Percentiles rank a stretch among this genome's conserved stretches.
phyloP scores from a whole-genome alignment of 169 alveolate species.

The Cystoisospora suis region DNA sequence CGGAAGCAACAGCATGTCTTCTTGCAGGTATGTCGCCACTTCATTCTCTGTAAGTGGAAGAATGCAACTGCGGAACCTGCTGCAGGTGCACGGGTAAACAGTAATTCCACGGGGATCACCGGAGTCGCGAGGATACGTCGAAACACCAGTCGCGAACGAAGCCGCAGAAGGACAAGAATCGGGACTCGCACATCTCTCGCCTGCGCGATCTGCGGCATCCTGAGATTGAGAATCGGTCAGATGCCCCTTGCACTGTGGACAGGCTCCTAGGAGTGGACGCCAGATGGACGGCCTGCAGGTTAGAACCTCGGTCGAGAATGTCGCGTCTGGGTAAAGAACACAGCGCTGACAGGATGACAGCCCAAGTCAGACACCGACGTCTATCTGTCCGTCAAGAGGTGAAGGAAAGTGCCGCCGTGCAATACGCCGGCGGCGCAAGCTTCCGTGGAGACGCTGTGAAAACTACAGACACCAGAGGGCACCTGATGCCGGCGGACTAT shows the following conservation, averaged over 20 bases:
- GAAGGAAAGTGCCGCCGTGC: no score
- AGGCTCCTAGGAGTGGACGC: neutral
- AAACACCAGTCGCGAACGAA: no score
- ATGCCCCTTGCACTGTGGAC: neutral
- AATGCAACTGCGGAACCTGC: constrained; percentile 21
- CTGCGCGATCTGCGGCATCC: neutral
- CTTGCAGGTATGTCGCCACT: neutral
- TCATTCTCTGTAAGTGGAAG: neutral
- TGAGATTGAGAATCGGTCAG: no score
- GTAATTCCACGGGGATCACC: constrained; percentile 2
- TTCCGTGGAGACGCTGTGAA: no score
- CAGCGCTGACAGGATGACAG: no score
- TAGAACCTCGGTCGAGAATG: constrained; percentile 10
- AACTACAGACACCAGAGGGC: no score
- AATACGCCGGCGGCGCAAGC: no score
- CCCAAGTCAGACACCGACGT: no score
- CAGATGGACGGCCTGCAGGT: constrained; percentile 18
- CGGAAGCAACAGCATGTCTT: neutral
- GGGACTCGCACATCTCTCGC: neutral
- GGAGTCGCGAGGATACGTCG: no score
- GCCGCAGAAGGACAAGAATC: no score
- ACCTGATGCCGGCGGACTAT: no score
- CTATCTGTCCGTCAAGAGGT: no score
- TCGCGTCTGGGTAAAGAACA: neutral
- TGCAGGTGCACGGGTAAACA: constrained; percentile 11